These are phyloP conservation scores for Daedaleopsis sinensis DNA, from an alignment of 768 basidiomycete genomes.

Conservation along the genomic window DNA sequence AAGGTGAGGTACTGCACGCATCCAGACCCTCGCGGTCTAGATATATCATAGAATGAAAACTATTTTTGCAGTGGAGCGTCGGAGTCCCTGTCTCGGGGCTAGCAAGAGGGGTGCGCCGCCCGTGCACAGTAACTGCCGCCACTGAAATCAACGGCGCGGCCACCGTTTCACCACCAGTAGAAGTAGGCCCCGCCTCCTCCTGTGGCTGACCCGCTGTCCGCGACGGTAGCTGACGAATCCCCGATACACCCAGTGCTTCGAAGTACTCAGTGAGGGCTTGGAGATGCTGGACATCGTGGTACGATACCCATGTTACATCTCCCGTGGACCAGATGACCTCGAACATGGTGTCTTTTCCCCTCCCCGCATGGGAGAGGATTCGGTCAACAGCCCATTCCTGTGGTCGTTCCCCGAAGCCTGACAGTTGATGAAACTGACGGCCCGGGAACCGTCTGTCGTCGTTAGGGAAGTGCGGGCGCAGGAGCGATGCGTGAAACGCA, in stretches of 20 bases:
- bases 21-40: neutral
- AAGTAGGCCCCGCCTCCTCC: neutral
- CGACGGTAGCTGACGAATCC: neutral
- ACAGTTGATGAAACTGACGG: slow-evolving; percentile 28
- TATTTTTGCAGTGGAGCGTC: too few species aligned
- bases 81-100: too few species aligned
- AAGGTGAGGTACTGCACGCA: neutral
- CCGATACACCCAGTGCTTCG: slow-evolving; percentile 1
- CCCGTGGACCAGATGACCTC: slow-evolving; percentile 16
- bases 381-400: slow-evolving; percentile 43
- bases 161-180: neutral
- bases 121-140: too few species aligned
- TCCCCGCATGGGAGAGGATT: slow-evolving; percentile 25
- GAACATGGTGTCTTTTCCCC: neutral
- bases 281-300: neutral
- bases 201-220: neutral
- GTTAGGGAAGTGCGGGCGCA: slow-evolving; percentile 32
- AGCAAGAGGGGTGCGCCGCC: too few species aligned
- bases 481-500: slow-evolving; percentile 38
- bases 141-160: neutral
- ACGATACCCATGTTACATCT: slow-evolving; percentile 21
- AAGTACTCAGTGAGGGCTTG: slow-evolving; percentile 18
- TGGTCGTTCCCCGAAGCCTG: slow-evolving; percentile 39
- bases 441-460: slow-evolving; percentile 41
- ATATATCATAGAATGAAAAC: too few species aligned